Conservation (phyloP, 2,329 filamentous ascomycete genomes). For the Curvularia verruculosa region DNA sequence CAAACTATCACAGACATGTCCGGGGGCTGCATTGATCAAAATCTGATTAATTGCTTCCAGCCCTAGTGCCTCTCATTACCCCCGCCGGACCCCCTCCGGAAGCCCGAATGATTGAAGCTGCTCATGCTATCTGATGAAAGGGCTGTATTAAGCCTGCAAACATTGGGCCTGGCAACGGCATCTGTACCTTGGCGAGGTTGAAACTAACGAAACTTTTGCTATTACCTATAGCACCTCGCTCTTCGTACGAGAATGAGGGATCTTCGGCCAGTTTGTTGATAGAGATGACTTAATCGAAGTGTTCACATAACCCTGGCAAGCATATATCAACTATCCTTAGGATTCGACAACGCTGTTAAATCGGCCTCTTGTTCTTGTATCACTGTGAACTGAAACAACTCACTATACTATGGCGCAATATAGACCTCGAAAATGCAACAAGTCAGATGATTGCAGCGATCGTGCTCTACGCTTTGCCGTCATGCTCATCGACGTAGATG, state of each 20-base stretch:
- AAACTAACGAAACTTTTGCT: neutral
- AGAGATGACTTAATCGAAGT: neutral
- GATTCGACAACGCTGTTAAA: no score
- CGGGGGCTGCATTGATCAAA: neutral
- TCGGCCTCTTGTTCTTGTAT: no score
- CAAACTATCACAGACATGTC: neutral
- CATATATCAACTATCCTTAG: no score
- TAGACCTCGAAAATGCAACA: no score
- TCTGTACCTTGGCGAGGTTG: neutral
- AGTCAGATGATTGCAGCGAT: neutral
- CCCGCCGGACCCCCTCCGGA: neutral
- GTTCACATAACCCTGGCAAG: neutral
- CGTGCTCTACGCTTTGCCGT: neutral
- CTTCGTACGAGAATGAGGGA: neutral
- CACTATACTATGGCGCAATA: no score
- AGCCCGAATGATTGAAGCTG: neutral
- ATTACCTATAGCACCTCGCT: neutral
- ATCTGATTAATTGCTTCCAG: neutral
- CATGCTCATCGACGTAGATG: neutral
- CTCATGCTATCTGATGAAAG: neutral
- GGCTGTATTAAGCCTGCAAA: neutral
- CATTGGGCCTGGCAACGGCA: neutral
- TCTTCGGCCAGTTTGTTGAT: neutral
- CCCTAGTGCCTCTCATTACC: neutral
- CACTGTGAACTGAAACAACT: no score